phyloP scores from a whole-genome alignment of 768 basidiomycete genomes.

The Saitozyma sp. region DNA sequence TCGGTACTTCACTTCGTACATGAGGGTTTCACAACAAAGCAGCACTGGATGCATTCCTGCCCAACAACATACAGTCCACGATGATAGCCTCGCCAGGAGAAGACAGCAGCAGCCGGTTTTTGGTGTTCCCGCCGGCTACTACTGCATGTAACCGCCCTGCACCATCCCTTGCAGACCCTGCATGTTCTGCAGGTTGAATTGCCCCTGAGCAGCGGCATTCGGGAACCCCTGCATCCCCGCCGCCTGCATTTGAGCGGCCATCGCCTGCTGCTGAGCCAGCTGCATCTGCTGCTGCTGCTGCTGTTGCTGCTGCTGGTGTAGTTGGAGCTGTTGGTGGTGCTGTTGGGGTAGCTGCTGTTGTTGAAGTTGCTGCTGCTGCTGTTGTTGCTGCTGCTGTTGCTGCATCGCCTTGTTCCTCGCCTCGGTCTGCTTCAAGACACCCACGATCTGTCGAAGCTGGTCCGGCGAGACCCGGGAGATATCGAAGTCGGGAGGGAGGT shows the following conservation, averaged over 20 bases:
- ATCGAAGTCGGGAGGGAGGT: not conserved
- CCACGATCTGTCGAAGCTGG: not conserved
- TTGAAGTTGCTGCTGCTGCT: constrained; percentile 3
- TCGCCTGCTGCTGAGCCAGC: constrained; percentile 1
- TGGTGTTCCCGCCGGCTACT: not conserved
- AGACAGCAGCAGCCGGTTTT: not conserved
- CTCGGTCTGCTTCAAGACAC: not conserved
- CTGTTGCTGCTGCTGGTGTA: not conserved
- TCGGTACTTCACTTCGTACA: too few relatives aligned
- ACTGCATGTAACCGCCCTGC: not conserved
- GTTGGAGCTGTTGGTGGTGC: not conserved
- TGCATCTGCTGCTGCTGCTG: constrained; percentile 1
- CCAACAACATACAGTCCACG: not conserved
- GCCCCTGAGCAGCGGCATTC: not conserved
- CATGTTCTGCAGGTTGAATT: not conserved
- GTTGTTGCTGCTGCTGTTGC: not conserved
- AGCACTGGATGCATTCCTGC: not conserved
- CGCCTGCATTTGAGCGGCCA: not conserved
- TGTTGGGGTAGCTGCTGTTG: constrained; percentile 1
- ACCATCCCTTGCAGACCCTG: not conserved
- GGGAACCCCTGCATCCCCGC: not conserved
- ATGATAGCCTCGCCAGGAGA: not conserved
- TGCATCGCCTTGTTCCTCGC: not conserved
- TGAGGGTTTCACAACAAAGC: not conserved
- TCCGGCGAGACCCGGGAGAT: not conserved